Conservation (phyloP, 2,329 filamentous ascomycete genomes). For the Kalaharituber pfeilii region DNA sequence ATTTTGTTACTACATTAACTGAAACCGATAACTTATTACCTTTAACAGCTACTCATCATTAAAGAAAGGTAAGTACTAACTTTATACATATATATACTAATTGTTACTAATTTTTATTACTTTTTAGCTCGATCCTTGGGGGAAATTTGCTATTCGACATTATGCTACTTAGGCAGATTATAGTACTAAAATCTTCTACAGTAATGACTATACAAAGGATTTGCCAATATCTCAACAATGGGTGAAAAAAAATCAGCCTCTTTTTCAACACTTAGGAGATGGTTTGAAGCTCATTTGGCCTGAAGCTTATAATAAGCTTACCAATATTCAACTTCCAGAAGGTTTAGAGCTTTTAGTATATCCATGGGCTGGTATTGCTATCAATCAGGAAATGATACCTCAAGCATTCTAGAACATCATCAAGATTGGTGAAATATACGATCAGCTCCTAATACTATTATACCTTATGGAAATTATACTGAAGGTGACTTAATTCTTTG, state of each 20-base stretch:
- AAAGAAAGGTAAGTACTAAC: neutral
- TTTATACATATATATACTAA: too few species aligned
- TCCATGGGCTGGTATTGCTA: neutral
- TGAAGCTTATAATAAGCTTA: slow-evolving; percentile 1
- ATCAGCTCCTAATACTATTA: neutral
- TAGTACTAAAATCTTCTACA: neutral
- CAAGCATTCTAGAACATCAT: neutral
- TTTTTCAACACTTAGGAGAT: neutral
- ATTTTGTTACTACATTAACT: neutral
- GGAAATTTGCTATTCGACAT: neutral
- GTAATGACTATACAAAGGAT: neutral
- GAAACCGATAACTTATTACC: neutral
- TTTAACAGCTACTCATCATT: neutral
- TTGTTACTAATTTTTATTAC: too few species aligned
- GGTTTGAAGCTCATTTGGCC: neutral
- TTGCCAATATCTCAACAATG: neutral
- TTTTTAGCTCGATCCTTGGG: too few species aligned
- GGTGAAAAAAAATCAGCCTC: neutral
- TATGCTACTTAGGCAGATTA: neutral
- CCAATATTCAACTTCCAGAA: neutral
- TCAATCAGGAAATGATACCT: neutral
- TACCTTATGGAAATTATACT: neutral
- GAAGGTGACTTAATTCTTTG: neutral
- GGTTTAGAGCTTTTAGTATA: neutral
- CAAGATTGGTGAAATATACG: neutral